Evolutionary conservation across 257 asterid species (phyloP).

Genomic region (Nicotiana benthamiana): DNA sequence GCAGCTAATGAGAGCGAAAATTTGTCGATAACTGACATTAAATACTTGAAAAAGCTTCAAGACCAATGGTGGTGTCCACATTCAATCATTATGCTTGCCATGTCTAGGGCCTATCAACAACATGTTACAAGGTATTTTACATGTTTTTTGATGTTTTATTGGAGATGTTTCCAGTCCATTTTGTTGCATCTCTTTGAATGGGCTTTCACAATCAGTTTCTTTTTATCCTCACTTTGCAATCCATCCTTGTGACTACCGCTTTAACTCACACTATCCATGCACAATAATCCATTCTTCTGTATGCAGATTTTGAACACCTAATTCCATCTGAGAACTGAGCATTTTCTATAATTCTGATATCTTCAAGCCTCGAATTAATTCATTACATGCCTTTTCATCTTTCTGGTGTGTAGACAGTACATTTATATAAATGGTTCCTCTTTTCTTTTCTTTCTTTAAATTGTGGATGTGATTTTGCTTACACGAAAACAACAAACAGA

Average conservation of each 20-base stretch:
- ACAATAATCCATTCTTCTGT: neutral
- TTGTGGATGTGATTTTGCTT: neutral
- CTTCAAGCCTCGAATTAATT: neutral
- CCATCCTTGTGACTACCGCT: neutral
- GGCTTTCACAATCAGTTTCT: neutral
- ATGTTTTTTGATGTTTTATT: neutral
- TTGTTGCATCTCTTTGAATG: neutral
- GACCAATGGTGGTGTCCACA: neutral
- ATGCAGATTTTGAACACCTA: neutral
- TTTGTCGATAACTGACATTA: conserved; percentile 2
- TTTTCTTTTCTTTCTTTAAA: neutral
- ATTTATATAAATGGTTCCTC: neutral
- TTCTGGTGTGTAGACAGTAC: neutral
- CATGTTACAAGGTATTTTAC: neutral
- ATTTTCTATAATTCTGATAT: neutral
- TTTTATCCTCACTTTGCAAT: neutral
- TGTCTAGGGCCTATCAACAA: neutral
- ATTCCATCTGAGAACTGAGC: neutral
- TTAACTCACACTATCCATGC: neutral
- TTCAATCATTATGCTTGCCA: neutral
- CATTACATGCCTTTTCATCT: neutral
- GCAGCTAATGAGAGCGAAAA: conserved; percentile 10
- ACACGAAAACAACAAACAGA: neutral
- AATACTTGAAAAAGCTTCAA: neutral
- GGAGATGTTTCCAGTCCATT: neutral